Evolutionary conservation across 441 rosid genomes (phyloP), one percentile per base, ranked within the genome.

Genomic region (Erodium texanum): DNA sequence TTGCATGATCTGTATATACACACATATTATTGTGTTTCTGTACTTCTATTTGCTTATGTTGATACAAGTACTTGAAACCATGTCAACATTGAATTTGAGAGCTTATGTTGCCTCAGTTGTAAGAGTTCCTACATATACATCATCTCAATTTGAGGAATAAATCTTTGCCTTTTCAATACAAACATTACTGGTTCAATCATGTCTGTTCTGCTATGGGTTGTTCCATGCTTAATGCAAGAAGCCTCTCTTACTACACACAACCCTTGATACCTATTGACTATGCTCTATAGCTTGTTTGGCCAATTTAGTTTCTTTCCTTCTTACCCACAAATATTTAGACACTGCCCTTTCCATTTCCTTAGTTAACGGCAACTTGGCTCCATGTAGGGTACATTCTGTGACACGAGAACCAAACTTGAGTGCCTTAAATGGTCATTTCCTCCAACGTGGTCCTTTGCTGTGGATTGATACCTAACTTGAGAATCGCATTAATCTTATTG

Each of bases 1-100:
- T 36, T 36, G 24, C 64, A 66, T 72, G 68, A 27, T 72, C 20
- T 84, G 77, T 79, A 75, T 77, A 75, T 68, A 81, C 78, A 74
- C 69, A 34, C 61, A 24, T 66, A 64, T 50, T 77, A 50, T 71
- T 76, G 81, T 78, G 78, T 73, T 54, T 58, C 27, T 68, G 65
- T 62, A 65, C 59, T 62, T 73, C 7, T 69, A 8, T 11, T 65
- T 71, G 16, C 45, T 69, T 66, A 73, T 73, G 66, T 64, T 27
- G 43, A 70, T 70, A 63, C 19, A 56, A 70, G 66, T 64, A 22
- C 23, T 59, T 59, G 29, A 11, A 59, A 59, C 63, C 15, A 9
- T 23, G 22, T 20, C 18, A 12, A 2, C 27, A 59, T 22, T 59
- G 63, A 32, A 32, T 32, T 32, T 5, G 36, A 32, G 36, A 32